Percentiles rank a stretch among this genome's conserved stretches.
These are phyloP conservation scores for Tagetes erecta DNA, from an alignment of 129 eudicot genomes.

Conservation along the genomic window DNA sequence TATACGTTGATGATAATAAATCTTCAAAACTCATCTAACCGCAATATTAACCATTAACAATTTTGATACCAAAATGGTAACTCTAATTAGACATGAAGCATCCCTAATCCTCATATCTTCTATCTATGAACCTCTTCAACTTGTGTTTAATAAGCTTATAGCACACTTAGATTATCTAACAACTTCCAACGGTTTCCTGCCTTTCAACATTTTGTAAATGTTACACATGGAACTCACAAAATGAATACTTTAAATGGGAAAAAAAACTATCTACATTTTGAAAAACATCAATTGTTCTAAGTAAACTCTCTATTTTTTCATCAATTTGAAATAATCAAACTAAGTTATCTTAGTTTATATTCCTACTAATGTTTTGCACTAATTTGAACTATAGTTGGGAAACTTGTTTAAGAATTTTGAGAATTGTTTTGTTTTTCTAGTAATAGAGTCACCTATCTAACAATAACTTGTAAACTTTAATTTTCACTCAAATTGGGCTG, in stretches of 20 bases:
- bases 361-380: not conserved
- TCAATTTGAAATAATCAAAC: too few species aligned
- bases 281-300: too few species aligned
- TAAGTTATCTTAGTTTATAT: too few species aligned
- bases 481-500: slow-evolving; percentile 21
- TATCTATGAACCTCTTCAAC: not conserved
- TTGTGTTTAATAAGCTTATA: not conserved
- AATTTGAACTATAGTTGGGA: not conserved
- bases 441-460: not conserved
- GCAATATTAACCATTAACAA: not conserved
- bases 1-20: not conserved
- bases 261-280: not conserved
- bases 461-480: slow-evolving; percentile 16
- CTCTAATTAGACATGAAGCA: not conserved
- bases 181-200: not conserved
- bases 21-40: not conserved
- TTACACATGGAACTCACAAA: not conserved
- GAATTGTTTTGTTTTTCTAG: not conserved
- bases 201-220: not conserved
- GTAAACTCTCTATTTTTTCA: too few species aligned
- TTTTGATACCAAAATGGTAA: not conserved
- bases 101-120: too few species aligned
- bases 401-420: too few species aligned
- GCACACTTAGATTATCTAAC: not conserved
- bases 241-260: not conserved